phyloP scores from a whole-genome alignment of 2,329 filamentous ascomycete species.

The Aureobasidium sp. region DNA sequence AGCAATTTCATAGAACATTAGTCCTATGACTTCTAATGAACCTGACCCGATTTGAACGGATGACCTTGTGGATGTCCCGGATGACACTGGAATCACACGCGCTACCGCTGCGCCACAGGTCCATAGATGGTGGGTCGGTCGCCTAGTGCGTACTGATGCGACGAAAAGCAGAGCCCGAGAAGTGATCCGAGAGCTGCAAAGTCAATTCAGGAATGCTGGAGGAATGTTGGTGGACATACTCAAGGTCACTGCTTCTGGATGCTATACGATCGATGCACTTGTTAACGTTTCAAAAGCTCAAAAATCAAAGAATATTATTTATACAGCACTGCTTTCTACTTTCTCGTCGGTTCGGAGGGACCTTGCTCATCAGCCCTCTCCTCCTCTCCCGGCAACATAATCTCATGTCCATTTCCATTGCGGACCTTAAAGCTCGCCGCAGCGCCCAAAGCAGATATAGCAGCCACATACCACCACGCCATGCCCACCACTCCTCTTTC shows the following conservation, averaged over 20 bases:
- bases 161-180: too few relatives aligned
- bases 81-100: slow-evolving; percentile 7
- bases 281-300: too few relatives aligned
- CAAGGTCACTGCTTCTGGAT: too few relatives aligned
- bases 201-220: too few relatives aligned
- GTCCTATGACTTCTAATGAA: neutral
- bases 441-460: slow-evolving; percentile 51
- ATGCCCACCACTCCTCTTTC: slow-evolving; percentile 48
- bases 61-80: slow-evolving; percentile 2
- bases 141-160: fast-evolving
- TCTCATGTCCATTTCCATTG: slow-evolving; percentile 59
- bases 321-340: neutral
- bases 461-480: slow-evolving; percentile 52
- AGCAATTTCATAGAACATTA: neutral
- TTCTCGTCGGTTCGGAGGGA: neutral
- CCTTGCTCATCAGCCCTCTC: slow-evolving; percentile 16
- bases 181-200: neutral
- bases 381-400: slow-evolving; percentile 45
- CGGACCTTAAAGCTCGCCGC: slow-evolving; percentile 54
- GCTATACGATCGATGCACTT: too few relatives aligned
- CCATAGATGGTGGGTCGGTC: neutral
- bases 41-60: slow-evolving; percentile 13
- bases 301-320: neutral
- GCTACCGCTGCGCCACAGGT: slow-evolving; percentile 11
- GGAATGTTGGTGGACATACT: too few relatives aligned